Percentiles rank a stretch among this genome's conserved stretches.
Conservation (phyloP, 1,139 yeast genomes). For the Suhomyces coccinellae region DNA sequence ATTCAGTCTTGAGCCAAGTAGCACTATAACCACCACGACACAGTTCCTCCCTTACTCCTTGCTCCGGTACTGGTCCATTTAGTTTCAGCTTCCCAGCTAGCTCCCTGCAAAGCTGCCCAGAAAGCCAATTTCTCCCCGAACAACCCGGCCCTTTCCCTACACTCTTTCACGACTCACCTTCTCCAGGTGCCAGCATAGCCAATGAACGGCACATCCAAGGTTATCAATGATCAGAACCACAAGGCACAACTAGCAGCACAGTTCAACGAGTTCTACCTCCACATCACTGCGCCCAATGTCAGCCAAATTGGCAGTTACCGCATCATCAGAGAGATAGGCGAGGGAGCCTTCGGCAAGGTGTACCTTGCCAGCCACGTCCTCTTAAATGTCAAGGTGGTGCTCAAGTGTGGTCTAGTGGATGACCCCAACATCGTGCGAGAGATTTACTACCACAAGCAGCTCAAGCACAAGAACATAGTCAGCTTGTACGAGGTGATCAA, state of each 20-base stretch:
- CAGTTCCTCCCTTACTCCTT: neutral
- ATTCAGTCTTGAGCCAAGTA: constrained; percentile 1
- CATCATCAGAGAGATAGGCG: constrained; percentile 73
- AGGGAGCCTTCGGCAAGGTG: constrained; percentile 91
- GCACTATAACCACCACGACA: constrained; percentile 4
- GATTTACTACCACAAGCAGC: constrained; percentile 82
- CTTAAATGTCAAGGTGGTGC: constrained; percentile 73
- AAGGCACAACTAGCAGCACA: constrained; percentile 58
- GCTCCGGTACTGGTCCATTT: no score
- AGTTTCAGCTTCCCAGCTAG: no score
- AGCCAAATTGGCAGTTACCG: constrained; percentile 76
- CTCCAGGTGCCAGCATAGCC: neutral
- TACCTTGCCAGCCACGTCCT: constrained; percentile 78
- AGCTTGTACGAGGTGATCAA: constrained; percentile 82
- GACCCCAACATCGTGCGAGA: constrained; percentile 93
- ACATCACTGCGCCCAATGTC: constrained; percentile 52
- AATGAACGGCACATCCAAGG: constrained; percentile 21
- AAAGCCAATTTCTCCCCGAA: neutral
- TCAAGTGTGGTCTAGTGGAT: constrained; percentile 78
- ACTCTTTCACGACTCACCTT: neutral
- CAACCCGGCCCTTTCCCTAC: neutral
- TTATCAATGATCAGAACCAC: constrained; percentile 30
- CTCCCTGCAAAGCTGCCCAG: no score
- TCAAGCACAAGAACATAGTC: constrained; percentile 82
- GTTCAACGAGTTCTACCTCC: constrained; percentile 60